Percentiles rank a stretch among this genome's conserved stretches.
phyloP scores from a whole-genome alignment of 345 rosid genomes.

The Mallotus nudiflorus region DNA sequence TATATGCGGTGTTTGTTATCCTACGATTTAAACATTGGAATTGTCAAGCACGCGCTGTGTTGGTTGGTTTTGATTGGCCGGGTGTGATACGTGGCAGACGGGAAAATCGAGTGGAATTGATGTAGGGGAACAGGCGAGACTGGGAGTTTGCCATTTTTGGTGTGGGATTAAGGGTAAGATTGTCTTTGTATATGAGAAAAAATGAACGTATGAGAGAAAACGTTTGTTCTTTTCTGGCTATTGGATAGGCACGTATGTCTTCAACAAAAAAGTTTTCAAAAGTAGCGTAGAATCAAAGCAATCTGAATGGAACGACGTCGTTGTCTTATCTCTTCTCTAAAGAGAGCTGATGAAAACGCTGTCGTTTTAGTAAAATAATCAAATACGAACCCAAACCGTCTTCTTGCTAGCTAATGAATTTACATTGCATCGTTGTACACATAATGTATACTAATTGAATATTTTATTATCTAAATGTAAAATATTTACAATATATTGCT shows the following conservation, averaged over 20 bases:
- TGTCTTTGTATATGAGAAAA: neutral
- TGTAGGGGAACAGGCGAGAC: too few species aligned
- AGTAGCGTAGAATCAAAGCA: neutral
- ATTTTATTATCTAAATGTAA: too few species aligned
- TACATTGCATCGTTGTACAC: too few species aligned
- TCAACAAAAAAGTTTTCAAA: neutral
- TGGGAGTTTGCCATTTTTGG: too few species aligned
- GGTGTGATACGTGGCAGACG: neutral
- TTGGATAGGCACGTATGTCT: constrained; percentile 10
- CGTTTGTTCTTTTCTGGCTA: neutral
- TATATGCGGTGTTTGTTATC: neutral
- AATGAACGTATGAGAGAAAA: neutral
- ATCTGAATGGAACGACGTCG: neutral
- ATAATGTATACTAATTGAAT: too few species aligned
- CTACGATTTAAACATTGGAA: neutral
- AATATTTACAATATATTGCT: too few species aligned
- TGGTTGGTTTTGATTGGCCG: neutral
- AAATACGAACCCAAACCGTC: too few species aligned
- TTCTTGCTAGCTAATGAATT: too few species aligned
- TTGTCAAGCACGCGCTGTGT: neutral
- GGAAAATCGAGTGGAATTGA: neutral
- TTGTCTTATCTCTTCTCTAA: neutral
- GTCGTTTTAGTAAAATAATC: too few species aligned
- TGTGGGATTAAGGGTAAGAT: neutral
- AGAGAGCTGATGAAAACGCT: neutral